Percentiles rank a stretch among this genome's conserved stretches.
Evolutionary conservation across 441 rosid species (phyloP).

Genomic region (Gossypium laxum): DNA sequence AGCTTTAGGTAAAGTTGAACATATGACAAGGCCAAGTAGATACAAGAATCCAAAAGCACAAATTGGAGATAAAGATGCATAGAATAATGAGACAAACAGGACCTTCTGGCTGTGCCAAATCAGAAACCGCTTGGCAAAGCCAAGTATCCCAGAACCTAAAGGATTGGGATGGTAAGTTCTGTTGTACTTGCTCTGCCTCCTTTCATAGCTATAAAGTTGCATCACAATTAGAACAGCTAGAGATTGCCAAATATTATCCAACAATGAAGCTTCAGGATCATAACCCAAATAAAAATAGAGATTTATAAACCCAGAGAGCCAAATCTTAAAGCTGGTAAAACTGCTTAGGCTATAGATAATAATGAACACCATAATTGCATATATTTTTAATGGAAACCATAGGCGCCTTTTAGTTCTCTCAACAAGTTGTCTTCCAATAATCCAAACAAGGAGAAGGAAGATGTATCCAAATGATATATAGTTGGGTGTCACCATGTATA

Average conservation of each 20-base stretch:
- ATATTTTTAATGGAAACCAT: slow-evolving; percentile 86
- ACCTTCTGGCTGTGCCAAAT: slow-evolving; percentile 96
- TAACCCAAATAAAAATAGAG: slow-evolving; percentile 73
- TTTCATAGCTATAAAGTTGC: slow-evolving; percentile 98
- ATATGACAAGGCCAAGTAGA: slow-evolving; percentile 69
- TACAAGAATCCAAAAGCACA: slow-evolving; percentile 81
- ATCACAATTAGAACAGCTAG: slow-evolving; percentile 87
- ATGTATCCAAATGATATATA: slow-evolving; percentile 87
- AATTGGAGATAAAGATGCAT: slow-evolving; percentile 72
- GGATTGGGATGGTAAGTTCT: slow-evolving; percentile 41
- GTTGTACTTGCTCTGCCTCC: slow-evolving; percentile 78
- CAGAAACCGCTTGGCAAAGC: slow-evolving; percentile 64
- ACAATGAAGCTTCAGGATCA: slow-evolving; percentile 56
- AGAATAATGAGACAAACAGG: slow-evolving; percentile 67
- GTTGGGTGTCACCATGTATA: slow-evolving; percentile 82
- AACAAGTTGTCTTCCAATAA: slow-evolving; percentile 87
- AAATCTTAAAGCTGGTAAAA: slow-evolving; percentile 61
- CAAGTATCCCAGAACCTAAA: slow-evolving; percentile 52
- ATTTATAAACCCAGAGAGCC: slow-evolving; percentile 68
- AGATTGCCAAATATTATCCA: slow-evolving; percentile 90
- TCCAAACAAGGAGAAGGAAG: slow-evolving; percentile 88
- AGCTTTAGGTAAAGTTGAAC: slow-evolving; percentile 76
- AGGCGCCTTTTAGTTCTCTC: slow-evolving; percentile 78
- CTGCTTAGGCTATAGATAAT: slow-evolving; percentile 86
- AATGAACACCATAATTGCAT: slow-evolving; percentile 67